Evolutionary conservation across 2,329 filamentous ascomycete genomes (phyloP).

Genomic region (Trichoderma endophyticum): DNA sequence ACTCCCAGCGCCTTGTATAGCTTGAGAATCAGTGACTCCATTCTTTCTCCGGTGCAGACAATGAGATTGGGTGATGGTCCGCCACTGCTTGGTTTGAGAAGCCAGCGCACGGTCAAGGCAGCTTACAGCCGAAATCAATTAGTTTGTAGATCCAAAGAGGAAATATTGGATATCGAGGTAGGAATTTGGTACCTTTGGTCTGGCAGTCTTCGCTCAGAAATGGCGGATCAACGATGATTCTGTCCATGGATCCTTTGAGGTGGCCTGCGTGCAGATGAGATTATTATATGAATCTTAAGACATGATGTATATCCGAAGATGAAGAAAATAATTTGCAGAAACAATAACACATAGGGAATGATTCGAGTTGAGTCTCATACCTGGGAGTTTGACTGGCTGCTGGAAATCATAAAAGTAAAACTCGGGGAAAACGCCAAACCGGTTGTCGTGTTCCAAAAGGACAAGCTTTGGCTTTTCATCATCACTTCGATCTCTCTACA

Average conservation of each 20-base stretch:
- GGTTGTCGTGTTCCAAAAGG: constrained; percentile 70
- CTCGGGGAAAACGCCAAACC: constrained; percentile 71
- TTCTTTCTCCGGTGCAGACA: constrained; percentile 74
- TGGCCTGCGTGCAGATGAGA: not conserved
- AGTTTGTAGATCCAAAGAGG: not conserved
- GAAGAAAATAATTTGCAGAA: not conserved
- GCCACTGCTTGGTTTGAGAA: constrained; percentile 46
- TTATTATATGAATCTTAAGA: not conserved
- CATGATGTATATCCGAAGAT: not conserved
- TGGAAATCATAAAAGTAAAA: constrained; percentile 74
- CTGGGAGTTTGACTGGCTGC: constrained; percentile 62
- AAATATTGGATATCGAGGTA: constrained; percentile 4
- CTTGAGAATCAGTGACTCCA: constrained; percentile 61
- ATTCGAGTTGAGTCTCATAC: constrained; percentile 32
- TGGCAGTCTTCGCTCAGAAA: constrained; percentile 80
- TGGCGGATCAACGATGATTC: constrained; percentile 73
- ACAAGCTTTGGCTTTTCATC: constrained; percentile 52
- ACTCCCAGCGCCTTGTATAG: constrained; percentile 65
- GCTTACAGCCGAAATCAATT: constrained; percentile 46
- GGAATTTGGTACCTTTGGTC: constrained; percentile 59
- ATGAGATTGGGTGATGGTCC: constrained; percentile 46
- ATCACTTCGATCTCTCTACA: constrained; percentile 23
- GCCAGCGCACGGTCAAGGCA: constrained; percentile 72
- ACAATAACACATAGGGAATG: not conserved
- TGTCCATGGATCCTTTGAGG: constrained; percentile 63